Percentiles rank a stretch among this genome's conserved stretches.
These are phyloP conservation scores for Physcomitrellopsis africana DNA, from an alignment of 225 moss, liverwort and hornwort species.

Conservation along the genomic window DNA sequence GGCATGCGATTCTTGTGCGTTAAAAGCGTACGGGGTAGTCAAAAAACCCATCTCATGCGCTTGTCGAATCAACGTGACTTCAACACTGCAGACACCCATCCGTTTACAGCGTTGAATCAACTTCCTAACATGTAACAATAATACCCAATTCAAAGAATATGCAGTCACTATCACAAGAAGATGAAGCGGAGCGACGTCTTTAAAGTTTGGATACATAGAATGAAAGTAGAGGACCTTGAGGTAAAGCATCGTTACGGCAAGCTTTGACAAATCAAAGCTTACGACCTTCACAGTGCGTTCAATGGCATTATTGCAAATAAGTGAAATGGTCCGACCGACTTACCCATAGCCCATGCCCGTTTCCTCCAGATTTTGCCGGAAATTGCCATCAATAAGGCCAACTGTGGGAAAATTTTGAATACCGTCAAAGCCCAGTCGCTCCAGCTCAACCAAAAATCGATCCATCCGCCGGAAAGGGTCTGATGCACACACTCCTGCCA, in stretches of 20 bases:
- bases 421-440: constrained; percentile 82
- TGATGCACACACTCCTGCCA: constrained; percentile 92
- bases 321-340: constrained; percentile 23
- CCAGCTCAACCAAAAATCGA: constrained; percentile 82
- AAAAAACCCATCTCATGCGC: constrained; percentile 92
- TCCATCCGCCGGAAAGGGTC: constrained; percentile 93
- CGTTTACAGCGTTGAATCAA: constrained; percentile 22
- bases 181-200: not conserved
- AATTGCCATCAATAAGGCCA: constrained; percentile 88
- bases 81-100: constrained; percentile 67
- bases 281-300: constrained; percentile 6
- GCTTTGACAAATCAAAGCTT: constrained; percentile 26
- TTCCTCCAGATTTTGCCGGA: constrained; percentile 94
- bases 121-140: constrained; percentile 6
- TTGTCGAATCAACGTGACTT: constrained; percentile 91
- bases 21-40: constrained; percentile 90
- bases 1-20: constrained; percentile 75
- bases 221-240: not conserved
- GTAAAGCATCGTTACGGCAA: constrained; percentile 11
- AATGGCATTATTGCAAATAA: not conserved
- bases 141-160: not conserved
- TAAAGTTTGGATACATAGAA: not conserved
- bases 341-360: constrained; percentile 99
- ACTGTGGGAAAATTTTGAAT: constrained; percentile 98
- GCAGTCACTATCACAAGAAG: not conserved